Conservation (phyloP, 2,329 filamentous ascomycete genomes). For the Conoideocrella luteorostrata region DNA sequence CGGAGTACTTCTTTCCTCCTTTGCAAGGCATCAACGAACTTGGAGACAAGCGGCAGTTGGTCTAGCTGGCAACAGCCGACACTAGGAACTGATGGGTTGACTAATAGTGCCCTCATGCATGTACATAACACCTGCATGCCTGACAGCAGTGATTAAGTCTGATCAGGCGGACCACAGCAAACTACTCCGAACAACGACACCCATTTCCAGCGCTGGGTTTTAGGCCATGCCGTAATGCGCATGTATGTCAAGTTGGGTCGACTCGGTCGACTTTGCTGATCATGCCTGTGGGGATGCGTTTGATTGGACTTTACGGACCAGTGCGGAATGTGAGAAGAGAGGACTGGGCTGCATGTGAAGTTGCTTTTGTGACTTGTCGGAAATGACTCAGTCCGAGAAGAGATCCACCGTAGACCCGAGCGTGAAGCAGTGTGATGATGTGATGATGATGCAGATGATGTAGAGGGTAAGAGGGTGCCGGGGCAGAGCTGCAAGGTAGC, state of each 20-base stretch:
- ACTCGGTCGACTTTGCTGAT: not conserved
- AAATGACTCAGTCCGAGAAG: not conserved
- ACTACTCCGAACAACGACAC: not conserved
- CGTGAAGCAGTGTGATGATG: not conserved
- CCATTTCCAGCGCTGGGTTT: not conserved
- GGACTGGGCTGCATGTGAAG: not conserved
- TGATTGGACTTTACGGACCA: slow-evolving; percentile 4
- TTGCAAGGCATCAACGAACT: not conserved
- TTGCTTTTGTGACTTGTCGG: slow-evolving; percentile 8
- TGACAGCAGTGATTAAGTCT: not conserved
- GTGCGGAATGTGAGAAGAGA: not conserved
- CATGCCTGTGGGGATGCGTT: not conserved
- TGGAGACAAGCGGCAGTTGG: slow-evolving; percentile 1
- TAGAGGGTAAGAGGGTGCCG: too few species aligned
- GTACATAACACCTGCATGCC: slow-evolving; percentile 3
- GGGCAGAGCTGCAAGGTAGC: too few species aligned
- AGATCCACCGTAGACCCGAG: not conserved
- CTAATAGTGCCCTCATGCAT: not conserved
- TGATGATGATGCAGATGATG: not conserved
- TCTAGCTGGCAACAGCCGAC: slow-evolving; percentile 1
- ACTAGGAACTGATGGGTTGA: not conserved
- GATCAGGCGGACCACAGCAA: not conserved
- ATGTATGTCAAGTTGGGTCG: not conserved
- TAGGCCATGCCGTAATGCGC: not conserved
- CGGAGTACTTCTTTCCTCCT: not conserved